Evolutionary conservation across 768 basidiomycete species (phyloP).

Genomic region (Xanthoconium purpureum): DNA sequence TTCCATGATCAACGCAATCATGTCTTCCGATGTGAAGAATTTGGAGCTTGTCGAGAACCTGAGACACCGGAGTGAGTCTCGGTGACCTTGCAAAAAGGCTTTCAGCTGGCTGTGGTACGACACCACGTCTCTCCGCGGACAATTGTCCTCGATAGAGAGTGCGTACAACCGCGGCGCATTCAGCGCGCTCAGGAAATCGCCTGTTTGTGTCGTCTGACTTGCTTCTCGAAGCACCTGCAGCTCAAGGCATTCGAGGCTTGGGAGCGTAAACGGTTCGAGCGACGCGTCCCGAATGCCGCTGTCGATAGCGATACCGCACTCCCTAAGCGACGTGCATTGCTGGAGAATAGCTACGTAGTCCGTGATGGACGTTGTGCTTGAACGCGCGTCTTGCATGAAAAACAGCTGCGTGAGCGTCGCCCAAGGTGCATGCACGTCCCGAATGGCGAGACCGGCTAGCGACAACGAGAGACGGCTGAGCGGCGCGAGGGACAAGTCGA

Average conservation of each 20-base stretch:
- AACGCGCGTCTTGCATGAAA: conserved; percentile 25
- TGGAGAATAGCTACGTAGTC: conserved; percentile 18
- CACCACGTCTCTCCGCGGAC: conserved; percentile 11
- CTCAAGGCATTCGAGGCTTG: conserved; percentile 17
- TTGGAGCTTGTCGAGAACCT: conserved; percentile 19
- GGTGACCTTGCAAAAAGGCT: conserved; percentile 14
- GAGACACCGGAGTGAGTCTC: conserved; percentile 9
- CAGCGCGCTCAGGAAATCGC: conserved; percentile 14
- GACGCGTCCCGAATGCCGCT: conserved; percentile 1
- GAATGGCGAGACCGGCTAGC: conserved; percentile 16
- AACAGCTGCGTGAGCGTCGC: conserved; percentile 17
- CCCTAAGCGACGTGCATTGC: conserved; percentile 23
- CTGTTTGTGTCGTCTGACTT: conserved; percentile 16
- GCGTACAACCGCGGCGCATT: conserved; percentile 15
- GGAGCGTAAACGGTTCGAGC: conserved; percentile 11
- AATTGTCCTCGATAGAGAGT: conserved; percentile 19
- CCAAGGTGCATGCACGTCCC: conserved; percentile 18
- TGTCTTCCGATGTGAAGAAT: conserved; percentile 15
- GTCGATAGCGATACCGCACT: conserved; percentile 20
- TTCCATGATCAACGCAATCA: conserved; percentile 16
- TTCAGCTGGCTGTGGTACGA: conserved; percentile 14
- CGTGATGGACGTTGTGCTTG: conserved; percentile 18
- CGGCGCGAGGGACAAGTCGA: conserved; percentile 16
- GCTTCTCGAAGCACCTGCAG: conserved; percentile 18
- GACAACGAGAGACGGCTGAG: conserved; percentile 17